Percentiles rank a stretch among this genome's conserved stretches.
These are phyloP conservation scores for Ceratocystis variospora DNA, from an alignment of 2,329 filamentous ascomycete species.

Conservation along the genomic window DNA sequence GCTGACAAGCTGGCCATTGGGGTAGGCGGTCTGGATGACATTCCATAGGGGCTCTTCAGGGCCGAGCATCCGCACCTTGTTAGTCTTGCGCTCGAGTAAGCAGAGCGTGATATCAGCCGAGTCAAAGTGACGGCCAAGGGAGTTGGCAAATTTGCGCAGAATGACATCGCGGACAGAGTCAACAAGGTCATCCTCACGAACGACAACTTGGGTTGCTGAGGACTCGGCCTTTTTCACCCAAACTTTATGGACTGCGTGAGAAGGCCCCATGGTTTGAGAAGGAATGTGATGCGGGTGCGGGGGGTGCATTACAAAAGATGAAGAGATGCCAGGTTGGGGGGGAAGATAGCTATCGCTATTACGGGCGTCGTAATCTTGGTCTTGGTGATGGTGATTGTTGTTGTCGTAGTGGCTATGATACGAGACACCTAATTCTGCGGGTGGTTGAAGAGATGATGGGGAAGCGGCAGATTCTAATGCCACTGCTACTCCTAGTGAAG, in stretches of 20 bases:
- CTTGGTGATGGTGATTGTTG: constrained; percentile 22
- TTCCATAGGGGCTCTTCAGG: constrained; percentile 75
- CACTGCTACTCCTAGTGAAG: neutral
- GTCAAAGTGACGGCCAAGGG: constrained; percentile 76
- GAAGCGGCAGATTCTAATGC: neutral
- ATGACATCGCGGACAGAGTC: constrained; percentile 92
- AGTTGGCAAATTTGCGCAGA: constrained; percentile 85
- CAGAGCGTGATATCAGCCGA: constrained; percentile 75
- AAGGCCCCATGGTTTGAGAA: constrained; percentile 28
- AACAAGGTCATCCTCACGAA: constrained; percentile 77
- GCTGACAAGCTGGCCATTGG: constrained; percentile 72
- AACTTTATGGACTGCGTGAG: constrained; percentile 56
- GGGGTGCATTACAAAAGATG: too few relatives aligned
- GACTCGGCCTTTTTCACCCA: constrained; percentile 84
- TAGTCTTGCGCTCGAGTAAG: constrained; percentile 49
- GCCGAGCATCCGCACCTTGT: constrained; percentile 54
- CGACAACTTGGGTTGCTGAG: constrained; percentile 75
- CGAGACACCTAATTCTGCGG: neutral
- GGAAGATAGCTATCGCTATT: constrained; percentile 31
- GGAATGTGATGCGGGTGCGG: constrained; percentile 17
- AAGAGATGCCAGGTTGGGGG: constrained; percentile 28
- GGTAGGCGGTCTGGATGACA: constrained; percentile 69
- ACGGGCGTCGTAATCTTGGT: constrained; percentile 33
- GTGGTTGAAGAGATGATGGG: neutral
- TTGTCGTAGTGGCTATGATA: neutral